phyloP scores from a whole-genome alignment of 345 rosid species.

The Lepidium aucheri region DNA sequence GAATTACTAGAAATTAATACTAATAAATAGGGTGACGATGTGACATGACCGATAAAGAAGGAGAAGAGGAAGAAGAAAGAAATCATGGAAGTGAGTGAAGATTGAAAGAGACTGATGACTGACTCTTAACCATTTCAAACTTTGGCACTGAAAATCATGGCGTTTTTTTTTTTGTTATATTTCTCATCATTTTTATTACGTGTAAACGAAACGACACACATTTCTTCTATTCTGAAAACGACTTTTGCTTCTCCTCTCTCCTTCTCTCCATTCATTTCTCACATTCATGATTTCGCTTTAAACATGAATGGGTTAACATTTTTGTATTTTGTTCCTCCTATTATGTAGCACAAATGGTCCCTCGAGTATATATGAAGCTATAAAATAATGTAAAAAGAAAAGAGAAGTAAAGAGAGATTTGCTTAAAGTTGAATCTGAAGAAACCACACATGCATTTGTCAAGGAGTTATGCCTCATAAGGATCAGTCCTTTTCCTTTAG shows the following conservation, averaged over 20 bases:
- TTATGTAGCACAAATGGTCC: too few species aligned
- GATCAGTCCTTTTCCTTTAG: slow-evolving; percentile 4
- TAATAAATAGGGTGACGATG: neutral
- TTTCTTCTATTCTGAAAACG: slow-evolving; percentile 22
- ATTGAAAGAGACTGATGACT: slow-evolving; percentile 29
- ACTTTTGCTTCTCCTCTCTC: slow-evolving; percentile 19
- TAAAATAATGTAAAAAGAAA: too few species aligned
- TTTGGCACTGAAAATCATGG: slow-evolving; percentile 32
- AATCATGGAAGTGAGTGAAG: slow-evolving; percentile 31
- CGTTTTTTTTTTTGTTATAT: too few species aligned
- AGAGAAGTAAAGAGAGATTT: too few species aligned
- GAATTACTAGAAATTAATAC: too few species aligned
- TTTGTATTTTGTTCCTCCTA: too few species aligned
- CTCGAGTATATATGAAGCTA: too few species aligned
- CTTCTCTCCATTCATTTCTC: neutral
- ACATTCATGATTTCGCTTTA: too few species aligned
- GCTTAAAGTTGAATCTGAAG: slow-evolving; percentile 3
- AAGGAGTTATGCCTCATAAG: slow-evolving; percentile 8
- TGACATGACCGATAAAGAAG: slow-evolving; percentile 23
- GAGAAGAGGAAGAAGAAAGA: slow-evolving; percentile 18
- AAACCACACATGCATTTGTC: slow-evolving; percentile 15
- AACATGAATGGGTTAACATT: too few species aligned
- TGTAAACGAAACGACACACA: slow-evolving; percentile 24
- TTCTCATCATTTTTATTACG: too few species aligned
- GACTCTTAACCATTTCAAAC: slow-evolving; percentile 24